A percentile compares a stretch with the other conserved stretches of the same genome.
Conservation (phyloP, 306 rosid genomes). For the Datisca glomerata region DNA sequence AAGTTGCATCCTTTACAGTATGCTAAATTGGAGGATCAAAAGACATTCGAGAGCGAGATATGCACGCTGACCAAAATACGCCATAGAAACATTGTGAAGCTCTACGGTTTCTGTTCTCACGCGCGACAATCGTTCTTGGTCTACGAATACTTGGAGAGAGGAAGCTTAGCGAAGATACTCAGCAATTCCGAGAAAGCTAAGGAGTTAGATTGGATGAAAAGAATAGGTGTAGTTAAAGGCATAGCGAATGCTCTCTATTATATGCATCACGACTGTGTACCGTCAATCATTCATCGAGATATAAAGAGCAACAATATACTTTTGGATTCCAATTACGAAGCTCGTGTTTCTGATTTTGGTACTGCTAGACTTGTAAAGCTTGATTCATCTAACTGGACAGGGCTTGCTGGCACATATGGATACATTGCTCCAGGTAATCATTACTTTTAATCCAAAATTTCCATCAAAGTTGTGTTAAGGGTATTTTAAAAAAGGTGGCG, state of each 20-base stretch:
- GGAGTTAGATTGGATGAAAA: slow-evolving; percentile 7
- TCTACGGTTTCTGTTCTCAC: slow-evolving; percentile 9
- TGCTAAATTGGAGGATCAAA: slow-evolving; percentile 5
- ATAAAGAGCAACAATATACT: slow-evolving; percentile 11
- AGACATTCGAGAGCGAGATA: slow-evolving; percentile 1
- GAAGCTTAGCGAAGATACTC: slow-evolving; percentile 9
- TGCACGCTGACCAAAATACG: slow-evolving; percentile 4
- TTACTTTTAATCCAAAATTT: neutral
- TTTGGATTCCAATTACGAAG: slow-evolving; percentile 3
- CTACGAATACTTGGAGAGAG: slow-evolving; percentile 14
- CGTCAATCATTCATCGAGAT: slow-evolving; percentile 14
- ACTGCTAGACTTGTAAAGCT: slow-evolving; percentile 10
- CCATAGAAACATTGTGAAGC: slow-evolving; percentile 15
- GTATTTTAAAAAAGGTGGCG: no score
- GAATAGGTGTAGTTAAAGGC: slow-evolving; percentile 11
- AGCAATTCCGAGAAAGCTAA: slow-evolving; percentile 1
- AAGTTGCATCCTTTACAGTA: slow-evolving; percentile 7
- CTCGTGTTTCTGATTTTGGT: slow-evolving; percentile 11
- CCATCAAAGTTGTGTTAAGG: no score
- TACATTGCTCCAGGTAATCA: slow-evolving; percentile 15
- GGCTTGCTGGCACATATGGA: slow-evolving; percentile 8
- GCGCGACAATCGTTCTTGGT: slow-evolving; percentile 4
- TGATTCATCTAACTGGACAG: slow-evolving; percentile 3
- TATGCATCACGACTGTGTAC: slow-evolving; percentile 7
- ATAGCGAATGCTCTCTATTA: slow-evolving; percentile 12